Conservation (phyloP, 257 asterid species). For the Leptodermis oblonga region DNA sequence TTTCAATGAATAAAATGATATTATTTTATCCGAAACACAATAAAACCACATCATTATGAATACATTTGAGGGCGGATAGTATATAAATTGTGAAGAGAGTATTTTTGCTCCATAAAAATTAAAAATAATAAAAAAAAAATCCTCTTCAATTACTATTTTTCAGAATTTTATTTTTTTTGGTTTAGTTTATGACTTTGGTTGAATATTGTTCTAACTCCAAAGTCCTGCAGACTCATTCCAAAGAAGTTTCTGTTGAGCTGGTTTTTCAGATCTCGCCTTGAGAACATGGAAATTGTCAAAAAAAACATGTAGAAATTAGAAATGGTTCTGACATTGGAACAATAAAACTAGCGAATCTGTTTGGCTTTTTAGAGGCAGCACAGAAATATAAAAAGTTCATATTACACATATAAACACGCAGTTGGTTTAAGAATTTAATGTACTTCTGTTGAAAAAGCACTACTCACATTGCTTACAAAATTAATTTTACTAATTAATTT, state of each 20-base stretch:
- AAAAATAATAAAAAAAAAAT: too few relatives aligned
- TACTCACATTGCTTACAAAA: neutral
- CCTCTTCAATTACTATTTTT: neutral
- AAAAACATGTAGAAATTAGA: neutral
- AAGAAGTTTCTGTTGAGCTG: conserved; percentile 50
- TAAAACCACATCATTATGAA: too few relatives aligned
- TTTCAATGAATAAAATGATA: too few relatives aligned
- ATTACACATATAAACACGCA: neutral
- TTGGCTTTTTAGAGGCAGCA: conserved; percentile 18
- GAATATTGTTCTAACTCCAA: too few relatives aligned
- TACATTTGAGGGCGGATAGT: too few relatives aligned
- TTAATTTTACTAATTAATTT: neutral
- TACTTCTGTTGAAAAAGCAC: neutral
- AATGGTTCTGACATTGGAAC: conserved; percentile 35
- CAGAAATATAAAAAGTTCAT: conserved; percentile 16
- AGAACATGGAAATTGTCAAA: conserved; percentile 35
- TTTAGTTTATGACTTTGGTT: conserved; percentile 13
- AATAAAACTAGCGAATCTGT: conserved; percentile 21
- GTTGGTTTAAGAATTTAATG: neutral
- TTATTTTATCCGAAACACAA: too few relatives aligned
- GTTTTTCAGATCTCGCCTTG: conserved; percentile 46
- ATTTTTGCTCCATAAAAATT: too few relatives aligned
- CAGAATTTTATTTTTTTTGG: neutral
- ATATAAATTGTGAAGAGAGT: too few relatives aligned
- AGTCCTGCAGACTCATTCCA: conserved; percentile 29